Percentiles rank a stretch among this genome's conserved stretches.
phyloP scores from a whole-genome alignment of 2,329 filamentous ascomycete species.

The Tolypocladium cylindrosporum region DNA sequence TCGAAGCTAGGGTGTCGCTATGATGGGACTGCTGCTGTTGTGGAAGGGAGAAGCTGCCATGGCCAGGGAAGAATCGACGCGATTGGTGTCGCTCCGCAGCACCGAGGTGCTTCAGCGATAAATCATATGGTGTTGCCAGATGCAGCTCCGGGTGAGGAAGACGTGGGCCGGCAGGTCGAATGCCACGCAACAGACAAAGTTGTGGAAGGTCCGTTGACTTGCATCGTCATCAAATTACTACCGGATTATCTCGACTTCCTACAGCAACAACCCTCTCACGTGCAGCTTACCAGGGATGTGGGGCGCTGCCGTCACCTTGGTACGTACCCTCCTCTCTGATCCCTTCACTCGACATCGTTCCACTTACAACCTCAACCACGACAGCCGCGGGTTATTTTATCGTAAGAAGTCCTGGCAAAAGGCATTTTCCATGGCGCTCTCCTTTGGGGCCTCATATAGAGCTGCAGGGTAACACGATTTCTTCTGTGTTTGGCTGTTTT shows the following conservation, averaged over 20 bases:
- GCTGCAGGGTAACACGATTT: background rate
- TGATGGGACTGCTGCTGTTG: conserved; percentile 2
- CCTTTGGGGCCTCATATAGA: background rate
- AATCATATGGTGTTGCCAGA: background rate
- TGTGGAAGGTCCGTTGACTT: background rate
- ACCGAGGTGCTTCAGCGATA: background rate
- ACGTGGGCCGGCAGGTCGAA: background rate
- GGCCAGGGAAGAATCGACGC: conserved; percentile 3
- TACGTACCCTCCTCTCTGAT: background rate
- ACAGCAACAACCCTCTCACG: background rate
- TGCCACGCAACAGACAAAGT: background rate
- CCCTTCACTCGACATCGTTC: background rate
- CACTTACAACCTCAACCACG: background rate
- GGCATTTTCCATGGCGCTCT: background rate
- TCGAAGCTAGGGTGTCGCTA: background rate
- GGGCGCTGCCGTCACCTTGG: background rate
- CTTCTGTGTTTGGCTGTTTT: background rate
- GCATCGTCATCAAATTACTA: conserved; percentile 2
- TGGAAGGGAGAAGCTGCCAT: conserved; percentile 9
- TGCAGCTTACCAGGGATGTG: background rate
- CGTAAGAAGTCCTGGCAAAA: background rate
- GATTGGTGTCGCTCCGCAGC: background rate
- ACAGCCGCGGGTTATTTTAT: background rate
- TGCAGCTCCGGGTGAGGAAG: background rate
- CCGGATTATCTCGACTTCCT: conserved; percentile 7